These are phyloP conservation scores for Rheum nobile DNA, from an alignment of 148 eudicot species.

Conservation along the genomic window DNA sequence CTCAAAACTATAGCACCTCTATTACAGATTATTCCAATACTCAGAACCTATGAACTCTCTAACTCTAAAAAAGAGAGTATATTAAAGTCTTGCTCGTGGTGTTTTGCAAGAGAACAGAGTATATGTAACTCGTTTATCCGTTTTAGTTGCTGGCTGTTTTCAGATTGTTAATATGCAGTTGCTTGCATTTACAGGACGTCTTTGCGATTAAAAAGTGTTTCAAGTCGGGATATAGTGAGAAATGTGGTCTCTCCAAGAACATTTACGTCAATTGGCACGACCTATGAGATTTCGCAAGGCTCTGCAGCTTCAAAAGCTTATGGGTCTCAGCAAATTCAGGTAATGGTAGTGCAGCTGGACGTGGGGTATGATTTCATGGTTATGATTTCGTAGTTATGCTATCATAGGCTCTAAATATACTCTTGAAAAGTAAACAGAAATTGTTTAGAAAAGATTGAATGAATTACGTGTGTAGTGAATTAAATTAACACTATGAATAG, in stretches of 20 bases:
- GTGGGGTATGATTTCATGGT: no score
- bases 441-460: no score
- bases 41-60: background rate
- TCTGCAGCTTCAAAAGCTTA: constrained; percentile 37
- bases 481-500: no score
- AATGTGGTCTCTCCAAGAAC: constrained; percentile 47
- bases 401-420: no score
- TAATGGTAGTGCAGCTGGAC: constrained; percentile 12
- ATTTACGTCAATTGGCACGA: constrained; percentile 47
- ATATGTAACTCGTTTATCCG: no score
- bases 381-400: no score
- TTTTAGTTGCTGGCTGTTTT: no score
- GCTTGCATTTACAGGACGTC: constrained; percentile 29
- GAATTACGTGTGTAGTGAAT: no score
- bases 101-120: background rate
- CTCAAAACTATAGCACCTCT: background rate
- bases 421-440: no score
- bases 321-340: constrained; percentile 99
- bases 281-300: constrained; percentile 38
- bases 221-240: constrained; percentile 18
- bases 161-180: background rate
- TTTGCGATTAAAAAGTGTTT: constrained; percentile 28
- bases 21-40: no score
- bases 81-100: background rate
- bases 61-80: no score